These are phyloP conservation scores for Eucalyptus virginea DNA, from an alignment of 345 rosid genomes.

Conservation along the genomic window DNA sequence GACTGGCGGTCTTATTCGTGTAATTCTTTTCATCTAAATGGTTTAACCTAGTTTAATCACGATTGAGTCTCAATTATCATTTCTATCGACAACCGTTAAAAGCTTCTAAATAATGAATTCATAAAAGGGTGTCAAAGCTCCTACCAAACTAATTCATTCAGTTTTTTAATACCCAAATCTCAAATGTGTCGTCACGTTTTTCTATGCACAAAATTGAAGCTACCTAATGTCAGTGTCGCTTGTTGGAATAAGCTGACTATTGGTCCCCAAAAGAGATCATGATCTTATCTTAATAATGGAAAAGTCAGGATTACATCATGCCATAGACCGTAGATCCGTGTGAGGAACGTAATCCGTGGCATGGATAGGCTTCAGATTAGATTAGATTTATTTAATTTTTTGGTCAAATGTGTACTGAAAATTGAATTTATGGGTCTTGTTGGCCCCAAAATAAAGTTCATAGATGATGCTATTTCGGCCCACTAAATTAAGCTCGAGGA, in stretches of 20 bases:
- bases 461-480: neutral
- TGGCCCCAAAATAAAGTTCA: neutral
- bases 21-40: too few relatives aligned
- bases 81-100: rapidly evolving
- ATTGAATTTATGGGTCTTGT: neutral
- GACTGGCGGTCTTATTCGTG: neutral
- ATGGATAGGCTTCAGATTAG: neutral
- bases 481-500: neutral
- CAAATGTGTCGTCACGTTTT: too few relatives aligned
- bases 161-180: too few relatives aligned
- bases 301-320: neutral
- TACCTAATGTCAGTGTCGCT: neutral
- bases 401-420: neutral
- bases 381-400: too few relatives aligned
- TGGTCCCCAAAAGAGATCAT: neutral
- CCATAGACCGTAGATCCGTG: neutral
- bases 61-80: too few relatives aligned
- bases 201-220: neutral
- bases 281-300: neutral
- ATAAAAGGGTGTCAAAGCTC: too few relatives aligned
- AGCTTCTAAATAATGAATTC: too few relatives aligned
- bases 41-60: neutral
- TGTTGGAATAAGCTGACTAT: neutral
- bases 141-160: too few relatives aligned
- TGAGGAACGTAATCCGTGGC: neutral